Percentiles rank a stretch among this genome's conserved stretches.
phyloP scores from a whole-genome alignment of 495 filamentous ascomycete species.

The Aspergillus sparsus region DNA sequence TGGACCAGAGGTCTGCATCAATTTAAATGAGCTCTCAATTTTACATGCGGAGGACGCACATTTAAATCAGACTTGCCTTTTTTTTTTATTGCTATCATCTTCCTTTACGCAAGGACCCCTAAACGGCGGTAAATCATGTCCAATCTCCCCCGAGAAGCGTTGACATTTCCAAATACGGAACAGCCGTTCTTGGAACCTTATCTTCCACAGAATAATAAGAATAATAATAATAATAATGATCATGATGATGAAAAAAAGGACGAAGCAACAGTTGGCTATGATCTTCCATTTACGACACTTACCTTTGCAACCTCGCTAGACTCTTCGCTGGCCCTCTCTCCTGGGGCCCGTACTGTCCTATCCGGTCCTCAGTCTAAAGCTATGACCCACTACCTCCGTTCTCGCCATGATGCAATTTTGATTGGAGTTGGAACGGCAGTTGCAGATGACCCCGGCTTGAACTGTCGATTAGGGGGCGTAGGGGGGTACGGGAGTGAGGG shows the following conservation, averaged over 20 bases:
- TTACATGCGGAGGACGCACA: too few species aligned
- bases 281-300: slow-evolving; percentile 65
- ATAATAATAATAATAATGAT: too few species aligned
- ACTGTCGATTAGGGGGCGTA: slow-evolving; percentile 65
- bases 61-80: too few species aligned
- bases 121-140: not conserved
- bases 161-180: slow-evolving; percentile 43
- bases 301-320: slow-evolving; percentile 91
- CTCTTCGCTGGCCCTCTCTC: slow-evolving; percentile 68
- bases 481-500: slow-evolving; percentile 51
- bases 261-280: slow-evolving; percentile 5
- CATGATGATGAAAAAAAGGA: not conserved
- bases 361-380: slow-evolving; percentile 81
- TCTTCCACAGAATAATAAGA: slow-evolving; percentile 32
- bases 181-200: slow-evolving; percentile 47
- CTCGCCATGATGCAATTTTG: slow-evolving; percentile 78
- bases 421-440: slow-evolving; percentile 84
- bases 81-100: too few species aligned
- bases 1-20: too few species aligned
- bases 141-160: slow-evolving; percentile 29
- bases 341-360: slow-evolving; percentile 72
- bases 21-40: too few species aligned
- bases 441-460: slow-evolving; percentile 82
- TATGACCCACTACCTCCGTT: slow-evolving; percentile 90
- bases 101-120: too few species aligned